Evolutionary conservation across 805 yeast genomes (phyloP).

Genomic region (Pichia insulana): DNA sequence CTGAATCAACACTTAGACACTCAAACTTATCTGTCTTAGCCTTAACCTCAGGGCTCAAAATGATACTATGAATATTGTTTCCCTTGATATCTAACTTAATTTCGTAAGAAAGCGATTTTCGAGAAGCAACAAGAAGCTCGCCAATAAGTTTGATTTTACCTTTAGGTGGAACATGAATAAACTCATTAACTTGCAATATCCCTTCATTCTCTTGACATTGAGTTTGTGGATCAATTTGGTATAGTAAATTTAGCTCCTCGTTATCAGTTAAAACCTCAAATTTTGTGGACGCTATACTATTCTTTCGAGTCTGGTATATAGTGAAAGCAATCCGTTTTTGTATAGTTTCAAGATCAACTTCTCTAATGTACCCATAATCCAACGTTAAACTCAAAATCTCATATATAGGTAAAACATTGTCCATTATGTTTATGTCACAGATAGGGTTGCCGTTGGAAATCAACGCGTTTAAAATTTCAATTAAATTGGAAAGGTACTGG

Average conservation of each 20-base stretch:
- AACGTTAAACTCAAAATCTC: slow-evolving; percentile 71
- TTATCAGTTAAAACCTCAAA: not conserved
- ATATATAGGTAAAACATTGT: slow-evolving; percentile 61
- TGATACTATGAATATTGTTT: not conserved
- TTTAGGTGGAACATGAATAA: not conserved
- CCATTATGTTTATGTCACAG: slow-evolving; percentile 30
- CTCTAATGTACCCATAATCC: slow-evolving; percentile 72
- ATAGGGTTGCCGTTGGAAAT: slow-evolving; percentile 33
- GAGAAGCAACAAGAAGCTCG: not conserved
- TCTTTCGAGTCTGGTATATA: slow-evolving; percentile 5
- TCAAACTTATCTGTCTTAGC: not conserved
- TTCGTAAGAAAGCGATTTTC: not conserved
- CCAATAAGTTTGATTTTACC: not conserved
- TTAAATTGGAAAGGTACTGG: slow-evolving; percentile 66
- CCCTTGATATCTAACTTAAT: not conserved
- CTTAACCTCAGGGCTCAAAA: not conserved
- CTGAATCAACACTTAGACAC: not conserved
- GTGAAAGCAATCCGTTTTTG: slow-evolving; percentile 25
- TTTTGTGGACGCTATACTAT: not conserved
- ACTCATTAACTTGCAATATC: slow-evolving; percentile 3
- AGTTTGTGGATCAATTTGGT: not conserved
- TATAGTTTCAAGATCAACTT: slow-evolving; percentile 42
- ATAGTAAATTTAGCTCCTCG: not conserved
- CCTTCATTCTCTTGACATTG: slow-evolving; percentile 1
- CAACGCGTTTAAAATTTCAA: slow-evolving; percentile 39